Evolutionary conservation across 2,329 filamentous ascomycete genomes (phyloP).

Genomic region (Penicillium sp.): DNA sequence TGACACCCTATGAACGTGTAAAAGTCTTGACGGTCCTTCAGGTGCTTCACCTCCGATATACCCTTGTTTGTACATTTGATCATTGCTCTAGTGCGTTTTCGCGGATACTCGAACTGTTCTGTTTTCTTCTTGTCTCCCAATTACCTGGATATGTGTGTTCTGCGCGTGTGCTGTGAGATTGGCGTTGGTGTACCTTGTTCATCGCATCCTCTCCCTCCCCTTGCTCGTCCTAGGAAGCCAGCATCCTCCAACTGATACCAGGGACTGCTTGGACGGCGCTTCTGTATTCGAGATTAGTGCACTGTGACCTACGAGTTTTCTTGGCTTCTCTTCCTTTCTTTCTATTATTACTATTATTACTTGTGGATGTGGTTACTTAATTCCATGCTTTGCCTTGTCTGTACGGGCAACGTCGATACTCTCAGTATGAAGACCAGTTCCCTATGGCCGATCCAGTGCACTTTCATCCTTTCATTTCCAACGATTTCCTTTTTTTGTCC

Average conservation of each 20-base stretch:
- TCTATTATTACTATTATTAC: slow-evolving; percentile 32
- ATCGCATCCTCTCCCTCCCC: slow-evolving; percentile 24
- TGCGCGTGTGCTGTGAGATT: slow-evolving; percentile 27
- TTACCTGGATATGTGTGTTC: slow-evolving; percentile 32
- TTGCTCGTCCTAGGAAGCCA: slow-evolving; percentile 13
- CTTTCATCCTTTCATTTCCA: slow-evolving; percentile 11
- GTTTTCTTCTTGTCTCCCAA: slow-evolving; percentile 24
- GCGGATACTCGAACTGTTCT: slow-evolving; percentile 18
- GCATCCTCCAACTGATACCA: slow-evolving; percentile 14
- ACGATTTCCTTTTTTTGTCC: slow-evolving; percentile 2
- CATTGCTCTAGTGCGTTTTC: slow-evolving; percentile 25
- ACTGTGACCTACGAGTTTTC: slow-evolving; percentile 31
- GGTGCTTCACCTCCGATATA: slow-evolving; percentile 37
- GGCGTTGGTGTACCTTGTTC: slow-evolving; percentile 38
- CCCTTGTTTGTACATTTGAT: slow-evolving; percentile 42
- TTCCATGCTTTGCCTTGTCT: slow-evolving; percentile 17
- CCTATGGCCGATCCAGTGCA: slow-evolving; percentile 6
- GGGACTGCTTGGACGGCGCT: slow-evolving; percentile 15
- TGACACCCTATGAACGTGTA: slow-evolving; percentile 38
- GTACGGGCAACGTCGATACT: slow-evolving; percentile 14
- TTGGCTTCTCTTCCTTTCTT: slow-evolving; percentile 26
- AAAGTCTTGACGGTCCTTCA: slow-evolving; percentile 34
- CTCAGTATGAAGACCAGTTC: slow-evolving; percentile 10
- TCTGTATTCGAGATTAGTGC: slow-evolving; percentile 28
- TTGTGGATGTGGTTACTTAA: slow-evolving; percentile 26